Evolutionary conservation across 306 rosid genomes (phyloP).

Genomic region (Vigna mungo): DNA sequence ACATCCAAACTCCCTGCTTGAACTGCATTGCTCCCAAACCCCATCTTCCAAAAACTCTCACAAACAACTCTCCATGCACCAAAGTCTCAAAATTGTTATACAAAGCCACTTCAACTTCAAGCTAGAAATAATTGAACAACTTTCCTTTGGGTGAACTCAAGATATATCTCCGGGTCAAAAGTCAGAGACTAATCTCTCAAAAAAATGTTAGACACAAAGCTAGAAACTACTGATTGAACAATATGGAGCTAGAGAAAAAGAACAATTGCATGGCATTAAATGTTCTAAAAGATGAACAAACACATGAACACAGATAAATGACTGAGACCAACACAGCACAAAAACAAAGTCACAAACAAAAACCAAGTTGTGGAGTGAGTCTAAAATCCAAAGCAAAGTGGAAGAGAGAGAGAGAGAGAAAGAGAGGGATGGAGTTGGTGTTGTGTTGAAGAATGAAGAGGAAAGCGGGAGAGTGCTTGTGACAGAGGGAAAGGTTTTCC

Average conservation of each 20-base stretch:
- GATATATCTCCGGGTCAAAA: not conserved
- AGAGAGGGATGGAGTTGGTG: slow-evolving; percentile 38
- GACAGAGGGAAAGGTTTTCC: slow-evolving; percentile 49
- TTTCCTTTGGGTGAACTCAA: not conserved
- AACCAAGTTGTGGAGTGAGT: not conserved
- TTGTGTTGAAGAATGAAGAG: slow-evolving; percentile 12
- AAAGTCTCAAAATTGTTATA: slow-evolving; percentile 35
- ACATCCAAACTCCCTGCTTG: slow-evolving; percentile 72
- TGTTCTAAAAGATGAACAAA: slow-evolving; percentile 36
- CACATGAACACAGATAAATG: slow-evolving; percentile 17
- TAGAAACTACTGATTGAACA: slow-evolving; percentile 25
- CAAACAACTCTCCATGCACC: slow-evolving; percentile 43
- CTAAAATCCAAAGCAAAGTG: slow-evolving; percentile 29
- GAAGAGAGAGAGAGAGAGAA: slow-evolving; percentile 19
- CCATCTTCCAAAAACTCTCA: slow-evolving; percentile 64
- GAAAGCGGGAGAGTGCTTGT: slow-evolving; percentile 48
- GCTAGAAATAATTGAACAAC: slow-evolving; percentile 34
- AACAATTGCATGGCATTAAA: not conserved
- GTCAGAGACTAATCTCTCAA: slow-evolving; percentile 6
- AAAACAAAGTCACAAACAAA: not conserved
- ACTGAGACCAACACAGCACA: not conserved
- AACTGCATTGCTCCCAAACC: slow-evolving; percentile 64
- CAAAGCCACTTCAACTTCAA: not conserved
- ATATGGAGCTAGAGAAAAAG: slow-evolving; percentile 20
- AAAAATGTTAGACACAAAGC: not conserved